Evolutionary conservation across 2,329 filamentous ascomycete genomes (phyloP).

Genomic region (Pezicula carpinea): DNA sequence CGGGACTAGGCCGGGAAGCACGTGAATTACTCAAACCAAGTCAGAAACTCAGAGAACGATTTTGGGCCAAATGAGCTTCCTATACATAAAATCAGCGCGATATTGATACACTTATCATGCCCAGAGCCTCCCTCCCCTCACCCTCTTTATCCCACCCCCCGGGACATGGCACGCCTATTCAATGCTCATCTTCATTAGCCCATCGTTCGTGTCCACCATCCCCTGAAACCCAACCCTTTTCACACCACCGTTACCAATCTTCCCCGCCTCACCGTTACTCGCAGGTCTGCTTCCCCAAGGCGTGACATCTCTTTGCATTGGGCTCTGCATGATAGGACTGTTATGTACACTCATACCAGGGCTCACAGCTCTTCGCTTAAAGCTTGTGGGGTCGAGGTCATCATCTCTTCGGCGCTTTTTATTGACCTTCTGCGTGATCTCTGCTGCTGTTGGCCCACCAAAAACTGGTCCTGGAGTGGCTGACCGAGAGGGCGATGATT

Average conservation of each 20-base stretch:
- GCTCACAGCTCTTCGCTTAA: slow-evolving; percentile 88
- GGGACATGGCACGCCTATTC: too few species aligned
- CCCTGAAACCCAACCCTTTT: slow-evolving; percentile 75
- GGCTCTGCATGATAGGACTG: slow-evolving; percentile 82
- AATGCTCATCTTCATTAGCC: slow-evolving; percentile 95
- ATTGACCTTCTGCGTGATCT: slow-evolving; percentile 73
- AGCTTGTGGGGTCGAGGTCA: slow-evolving; percentile 80
- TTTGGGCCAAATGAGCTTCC: too few species aligned
- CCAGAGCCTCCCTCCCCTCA: too few species aligned
- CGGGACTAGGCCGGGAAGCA: too few species aligned
- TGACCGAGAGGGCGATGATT: slow-evolving; percentile 26
- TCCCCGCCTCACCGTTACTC: slow-evolving; percentile 47
- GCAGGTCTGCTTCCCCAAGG: slow-evolving; percentile 70
- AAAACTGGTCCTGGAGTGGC: slow-evolving; percentile 24
- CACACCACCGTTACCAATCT: slow-evolving; percentile 43
- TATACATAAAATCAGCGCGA: too few species aligned
- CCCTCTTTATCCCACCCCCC: too few species aligned
- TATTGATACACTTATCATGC: too few species aligned
- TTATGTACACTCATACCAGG: slow-evolving; percentile 89
- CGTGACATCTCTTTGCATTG: slow-evolving; percentile 65
- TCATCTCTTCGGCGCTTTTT: slow-evolving; percentile 84
- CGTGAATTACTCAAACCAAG: too few species aligned
- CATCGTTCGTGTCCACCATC: slow-evolving; percentile 94
- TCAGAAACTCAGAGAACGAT: too few species aligned
- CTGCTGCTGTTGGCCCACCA: slow-evolving; percentile 59